phyloP scores from a whole-genome alignment of 768 basidiomycete species.

The Roridomyces roridus region DNA sequence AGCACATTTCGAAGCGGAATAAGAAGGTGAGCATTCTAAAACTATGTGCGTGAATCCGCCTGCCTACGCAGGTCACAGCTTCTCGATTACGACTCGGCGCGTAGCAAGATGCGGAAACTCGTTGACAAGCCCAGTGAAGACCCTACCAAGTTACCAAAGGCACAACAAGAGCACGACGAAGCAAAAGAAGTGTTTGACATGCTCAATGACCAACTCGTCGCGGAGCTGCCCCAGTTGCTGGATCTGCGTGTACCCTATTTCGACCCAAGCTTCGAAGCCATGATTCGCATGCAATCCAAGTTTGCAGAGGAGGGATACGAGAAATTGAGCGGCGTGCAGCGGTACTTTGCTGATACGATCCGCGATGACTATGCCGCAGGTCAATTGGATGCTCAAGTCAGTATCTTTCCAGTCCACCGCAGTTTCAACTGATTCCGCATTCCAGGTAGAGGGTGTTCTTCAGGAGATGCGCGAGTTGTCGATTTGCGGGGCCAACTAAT shows the following conservation, averaged over 20 bases:
- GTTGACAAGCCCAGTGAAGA: conserved; percentile 95
- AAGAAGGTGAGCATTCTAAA: conserved; percentile 74
- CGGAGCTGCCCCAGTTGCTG: conserved; percentile 89
- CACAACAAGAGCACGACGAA: conserved; percentile 96
- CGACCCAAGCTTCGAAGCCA: conserved; percentile 98
- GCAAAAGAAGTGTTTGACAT: conserved; percentile 92
- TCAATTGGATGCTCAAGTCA: conserved; percentile 90
- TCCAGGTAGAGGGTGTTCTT: conserved; percentile 93
- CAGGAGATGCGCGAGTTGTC: conserved; percentile 97
- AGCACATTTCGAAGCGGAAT: conserved; percentile 91
- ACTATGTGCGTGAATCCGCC: too few relatives aligned
- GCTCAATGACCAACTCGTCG: conserved; percentile 90
- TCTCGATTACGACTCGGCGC: conserved; percentile 92
- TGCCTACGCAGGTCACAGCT: conserved; percentile 57
- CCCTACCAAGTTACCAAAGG: conserved; percentile 86
- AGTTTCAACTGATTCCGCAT: neutral
- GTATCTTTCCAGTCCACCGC: conserved; percentile 15
- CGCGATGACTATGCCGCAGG: conserved; percentile 98
- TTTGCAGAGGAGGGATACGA: conserved; percentile 99
- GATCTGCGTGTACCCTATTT: conserved; percentile 98
- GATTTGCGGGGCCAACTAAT: conserved; percentile 79
- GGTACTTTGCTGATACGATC: conserved; percentile 90
- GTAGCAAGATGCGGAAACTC: conserved; percentile 88
- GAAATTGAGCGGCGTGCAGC: conserved; percentile 92
- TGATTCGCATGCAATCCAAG: conserved; percentile 97